Percentiles rank a stretch among this genome's conserved stretches.
Conservation (phyloP, 495 filamentous ascomycete genomes). For the Rostrohypoxylon terebratum region DNA sequence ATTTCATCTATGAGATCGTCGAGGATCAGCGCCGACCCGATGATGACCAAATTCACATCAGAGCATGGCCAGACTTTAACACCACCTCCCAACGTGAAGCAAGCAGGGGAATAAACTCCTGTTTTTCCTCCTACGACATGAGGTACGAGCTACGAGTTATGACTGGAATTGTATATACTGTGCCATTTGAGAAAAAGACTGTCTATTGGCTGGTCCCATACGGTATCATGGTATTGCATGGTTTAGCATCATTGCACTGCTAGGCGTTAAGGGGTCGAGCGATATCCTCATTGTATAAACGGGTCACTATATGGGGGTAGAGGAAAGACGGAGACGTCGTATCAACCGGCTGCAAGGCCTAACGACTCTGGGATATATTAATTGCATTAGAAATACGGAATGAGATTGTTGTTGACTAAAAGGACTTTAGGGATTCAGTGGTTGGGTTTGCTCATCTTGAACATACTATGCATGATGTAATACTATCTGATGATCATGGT, state of each 20-base stretch:
- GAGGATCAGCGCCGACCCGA: slow-evolving; percentile 29
- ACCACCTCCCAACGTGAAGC: slow-evolving; percentile 33
- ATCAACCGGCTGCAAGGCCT: background rate
- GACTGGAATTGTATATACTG: slow-evolving; percentile 33
- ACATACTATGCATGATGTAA: background rate
- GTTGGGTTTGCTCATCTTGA: background rate
- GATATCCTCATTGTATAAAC: background rate
- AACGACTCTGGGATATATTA: background rate
- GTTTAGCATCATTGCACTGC: slow-evolving; percentile 12
- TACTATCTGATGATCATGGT: background rate
- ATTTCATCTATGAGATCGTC: slow-evolving; percentile 42
- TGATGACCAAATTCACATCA: slow-evolving; percentile 19
- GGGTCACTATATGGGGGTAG: background rate
- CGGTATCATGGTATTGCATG: slow-evolving; percentile 11
- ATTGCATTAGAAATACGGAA: background rate
- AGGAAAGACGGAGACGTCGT: background rate
- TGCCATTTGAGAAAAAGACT: slow-evolving; percentile 1
- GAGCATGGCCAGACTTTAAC: slow-evolving; percentile 22
- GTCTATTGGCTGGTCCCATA: background rate
- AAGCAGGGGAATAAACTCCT: background rate
- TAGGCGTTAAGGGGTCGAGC: slow-evolving; percentile 6
- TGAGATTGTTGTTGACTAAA: background rate
- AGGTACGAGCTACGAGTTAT: slow-evolving; percentile 38
- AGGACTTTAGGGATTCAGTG: background rate
- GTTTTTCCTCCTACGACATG: slow-evolving; percentile 10